Percentiles rank a stretch among this genome's conserved stretches.
These are phyloP conservation scores for Wallacemonas collosoma DNA, from an alignment of 208 protist genomes.

Conservation along the genomic window DNA sequence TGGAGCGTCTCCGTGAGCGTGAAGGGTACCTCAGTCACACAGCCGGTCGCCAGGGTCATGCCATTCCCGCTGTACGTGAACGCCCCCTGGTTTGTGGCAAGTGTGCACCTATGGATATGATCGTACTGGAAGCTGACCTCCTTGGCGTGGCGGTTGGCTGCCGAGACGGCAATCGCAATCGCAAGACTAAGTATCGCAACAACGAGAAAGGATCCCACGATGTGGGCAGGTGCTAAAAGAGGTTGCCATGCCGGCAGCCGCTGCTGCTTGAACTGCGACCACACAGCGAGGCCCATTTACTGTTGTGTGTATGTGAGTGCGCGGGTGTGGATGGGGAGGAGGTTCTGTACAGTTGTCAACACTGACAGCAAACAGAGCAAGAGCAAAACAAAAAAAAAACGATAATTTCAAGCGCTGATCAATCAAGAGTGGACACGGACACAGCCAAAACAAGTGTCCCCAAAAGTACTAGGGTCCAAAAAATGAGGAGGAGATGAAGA, in stretches of 20 bases:
- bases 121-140: slow-evolving; percentile 84
- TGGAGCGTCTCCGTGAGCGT: slow-evolving; percentile 61
- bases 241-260: slow-evolving; percentile 96
- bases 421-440: background rate
- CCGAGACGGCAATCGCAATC: slow-evolving; percentile 87
- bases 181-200: slow-evolving; percentile 93
- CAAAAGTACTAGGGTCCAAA: background rate
- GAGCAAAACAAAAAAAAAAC: slow-evolving; percentile 12
- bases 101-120: slow-evolving; percentile 51
- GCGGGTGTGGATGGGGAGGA: background rate
- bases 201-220: slow-evolving; percentile 90
- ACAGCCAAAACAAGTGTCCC: background rate
- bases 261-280: slow-evolving; percentile 92
- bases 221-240: slow-evolving; percentile 91
- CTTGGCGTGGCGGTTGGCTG: slow-evolving; percentile 61
- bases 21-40: slow-evolving; percentile 63
- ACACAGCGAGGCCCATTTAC: slow-evolving; percentile 12
- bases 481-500: no score
- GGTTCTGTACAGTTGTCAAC: no score
- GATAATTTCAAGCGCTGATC: background rate
- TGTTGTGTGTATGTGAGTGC: slow-evolving; percentile 3
- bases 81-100: slow-evolving; percentile 29
- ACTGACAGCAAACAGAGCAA: slow-evolving; percentile 7
- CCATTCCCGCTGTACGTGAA: slow-evolving; percentile 48
- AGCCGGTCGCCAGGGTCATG: slow-evolving; percentile 49